Percentiles rank a stretch among this genome's conserved stretches.
Conservation (phyloP, 495 filamentous ascomycete genomes). For the Parachaetomium inaequale region DNA sequence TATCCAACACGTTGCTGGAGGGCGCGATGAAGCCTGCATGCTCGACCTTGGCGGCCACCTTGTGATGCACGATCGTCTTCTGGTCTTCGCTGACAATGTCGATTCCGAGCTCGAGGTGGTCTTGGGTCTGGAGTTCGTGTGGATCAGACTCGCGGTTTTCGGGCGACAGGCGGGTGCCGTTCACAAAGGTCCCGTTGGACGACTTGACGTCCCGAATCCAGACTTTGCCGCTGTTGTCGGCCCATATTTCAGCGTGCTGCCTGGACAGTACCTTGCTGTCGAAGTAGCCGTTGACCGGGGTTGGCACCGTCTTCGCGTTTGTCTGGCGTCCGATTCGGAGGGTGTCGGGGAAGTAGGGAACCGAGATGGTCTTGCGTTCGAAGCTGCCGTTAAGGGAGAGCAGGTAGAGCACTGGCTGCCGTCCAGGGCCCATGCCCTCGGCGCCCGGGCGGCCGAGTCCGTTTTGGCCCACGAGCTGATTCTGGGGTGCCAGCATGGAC, state of each 20-base stretch:
- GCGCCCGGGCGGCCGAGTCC: constrained; percentile 48
- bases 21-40: constrained; percentile 75
- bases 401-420: constrained; percentile 72
- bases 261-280: constrained; percentile 96
- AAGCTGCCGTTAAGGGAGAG: constrained; percentile 91
- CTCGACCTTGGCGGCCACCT: constrained; percentile 93
- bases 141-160: constrained; percentile 95
- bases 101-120: constrained; percentile 89
- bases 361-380: constrained; percentile 89
- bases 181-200: constrained; percentile 97
- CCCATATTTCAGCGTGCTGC: constrained; percentile 96
- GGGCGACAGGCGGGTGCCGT: constrained; percentile 80
- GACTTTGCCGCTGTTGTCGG: constrained; percentile 81
- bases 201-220: constrained; percentile 98
- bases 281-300: constrained; percentile 86
- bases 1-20: constrained; percentile 70
- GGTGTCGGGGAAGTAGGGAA: constrained; percentile 84
- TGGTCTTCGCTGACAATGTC: constrained; percentile 98
- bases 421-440: constrained; percentile 53
- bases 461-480: constrained; percentile 37
- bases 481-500: constrained; percentile 58
- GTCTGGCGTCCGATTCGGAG: constrained; percentile 94
- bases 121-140: constrained; percentile 80
- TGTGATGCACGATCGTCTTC: constrained; percentile 96
- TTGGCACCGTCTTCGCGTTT: constrained; percentile 90